These are phyloP conservation scores for Huntiella savannae DNA, from an alignment of 2,329 filamentous ascomycete genomes.

Conservation along the genomic window DNA sequence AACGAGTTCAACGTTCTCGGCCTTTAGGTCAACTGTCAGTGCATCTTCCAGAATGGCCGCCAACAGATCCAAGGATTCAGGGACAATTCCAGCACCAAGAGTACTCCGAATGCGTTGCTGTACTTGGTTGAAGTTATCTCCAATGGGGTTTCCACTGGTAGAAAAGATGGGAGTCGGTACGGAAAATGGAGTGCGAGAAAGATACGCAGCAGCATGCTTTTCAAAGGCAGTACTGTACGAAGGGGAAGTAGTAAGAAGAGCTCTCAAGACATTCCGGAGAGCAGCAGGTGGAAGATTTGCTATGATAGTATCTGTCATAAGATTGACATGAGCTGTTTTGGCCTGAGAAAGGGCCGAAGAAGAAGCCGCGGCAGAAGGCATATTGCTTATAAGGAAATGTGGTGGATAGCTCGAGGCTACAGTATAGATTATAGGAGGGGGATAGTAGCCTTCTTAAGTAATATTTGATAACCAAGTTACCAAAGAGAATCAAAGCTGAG, in stretches of 20 bases:
- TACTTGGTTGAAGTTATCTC: slow-evolving; percentile 10
- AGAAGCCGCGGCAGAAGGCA: neutral
- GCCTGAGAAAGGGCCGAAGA: slow-evolving; percentile 6
- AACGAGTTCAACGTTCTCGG: neutral
- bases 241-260: slow-evolving; percentile 14
- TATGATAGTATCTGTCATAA: slow-evolving; percentile 28
- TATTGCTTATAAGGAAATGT: too few relatives aligned
- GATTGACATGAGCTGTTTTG: slow-evolving; percentile 24
- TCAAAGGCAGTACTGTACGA: slow-evolving; percentile 19
- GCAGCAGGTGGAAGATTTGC: slow-evolving; percentile 23
- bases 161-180: slow-evolving; percentile 1
- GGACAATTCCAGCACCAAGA: slow-evolving; percentile 14
- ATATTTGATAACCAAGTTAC: too few relatives aligned
- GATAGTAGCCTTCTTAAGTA: too few relatives aligned
- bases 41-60: slow-evolving; percentile 10
- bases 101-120: slow-evolving; percentile 15
- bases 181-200: slow-evolving; percentile 13
- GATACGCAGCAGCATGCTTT: slow-evolving; percentile 16
- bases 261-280: slow-evolving; percentile 21
- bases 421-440: neutral
- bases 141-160: neutral
- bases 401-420: too few relatives aligned
- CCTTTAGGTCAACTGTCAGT: neutral
- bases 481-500: too few relatives aligned
- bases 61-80: slow-evolving; percentile 13